A percentile compares a stretch with the other conserved stretches of the same genome.
phyloP scores from a whole-genome alignment of 2,329 filamentous ascomycete genomes.

The Fusarium nisikadoi region DNA sequence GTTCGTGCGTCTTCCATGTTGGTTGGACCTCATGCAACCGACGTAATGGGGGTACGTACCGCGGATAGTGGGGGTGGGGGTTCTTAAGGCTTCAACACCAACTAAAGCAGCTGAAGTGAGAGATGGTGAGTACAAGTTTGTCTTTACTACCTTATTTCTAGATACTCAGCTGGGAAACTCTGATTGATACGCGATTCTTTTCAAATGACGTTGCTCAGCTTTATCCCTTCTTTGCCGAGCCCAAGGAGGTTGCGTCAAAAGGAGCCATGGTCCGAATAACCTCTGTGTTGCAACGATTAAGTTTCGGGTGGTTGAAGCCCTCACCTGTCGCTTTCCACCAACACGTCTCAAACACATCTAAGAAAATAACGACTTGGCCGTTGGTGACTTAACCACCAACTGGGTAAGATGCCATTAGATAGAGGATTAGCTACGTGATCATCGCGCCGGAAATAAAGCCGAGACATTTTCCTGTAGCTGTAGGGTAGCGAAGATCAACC shows the following conservation, averaged over 20 bases:
- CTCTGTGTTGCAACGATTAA: background rate
- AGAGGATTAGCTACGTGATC: background rate
- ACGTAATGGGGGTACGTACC: constrained; percentile 39
- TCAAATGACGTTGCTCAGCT: too few species aligned
- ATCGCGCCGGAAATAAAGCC: background rate
- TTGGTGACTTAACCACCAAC: background rate
- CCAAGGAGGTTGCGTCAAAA: rapidly evolving
- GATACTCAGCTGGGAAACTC: rapidly evolving
- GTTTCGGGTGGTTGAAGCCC: background rate
- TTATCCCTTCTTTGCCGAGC: rapidly evolving
- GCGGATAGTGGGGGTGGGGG: constrained; percentile 36
- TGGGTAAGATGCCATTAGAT: too few species aligned
- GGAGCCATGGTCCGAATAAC: rapidly evolving
- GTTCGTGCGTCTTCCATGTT: constrained; percentile 25
- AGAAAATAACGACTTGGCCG: background rate
- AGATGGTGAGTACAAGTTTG: background rate
- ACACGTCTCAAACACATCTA: background rate
- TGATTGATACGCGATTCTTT: background rate
- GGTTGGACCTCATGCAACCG: constrained; percentile 25
- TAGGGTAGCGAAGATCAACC: background rate
- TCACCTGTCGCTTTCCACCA: background rate
- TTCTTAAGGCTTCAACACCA: background rate
- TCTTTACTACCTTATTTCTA: too few species aligned
- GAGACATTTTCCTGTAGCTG: background rate
- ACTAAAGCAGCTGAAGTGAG: background rate